These are phyloP conservation scores for Vitis vinifera DNA, from an alignment of 164 flowering plant genomes.

Conservation along the genomic window DNA sequence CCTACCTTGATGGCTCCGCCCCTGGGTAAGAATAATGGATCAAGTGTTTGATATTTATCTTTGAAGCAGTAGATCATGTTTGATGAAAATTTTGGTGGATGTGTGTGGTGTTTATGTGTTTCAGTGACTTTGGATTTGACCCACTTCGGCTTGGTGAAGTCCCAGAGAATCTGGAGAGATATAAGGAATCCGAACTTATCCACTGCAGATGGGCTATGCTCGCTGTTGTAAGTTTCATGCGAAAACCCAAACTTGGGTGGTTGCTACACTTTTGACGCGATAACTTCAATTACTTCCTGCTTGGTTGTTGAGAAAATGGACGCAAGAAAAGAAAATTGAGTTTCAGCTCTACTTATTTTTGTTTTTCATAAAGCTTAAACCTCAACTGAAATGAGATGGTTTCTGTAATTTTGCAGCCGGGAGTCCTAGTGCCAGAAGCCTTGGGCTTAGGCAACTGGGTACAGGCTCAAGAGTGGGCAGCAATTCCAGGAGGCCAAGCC, in stretches of 20 bases:
- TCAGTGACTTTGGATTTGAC: slow-evolving; percentile 98
- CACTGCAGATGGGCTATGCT: slow-evolving; percentile 99
- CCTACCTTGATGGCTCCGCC: slow-evolving; percentile 96
- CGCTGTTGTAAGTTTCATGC: slow-evolving; percentile 72
- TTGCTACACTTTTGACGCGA: too few species aligned
- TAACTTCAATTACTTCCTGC: too few species aligned
- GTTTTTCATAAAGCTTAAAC: too few species aligned
- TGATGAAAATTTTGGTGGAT: not conserved
- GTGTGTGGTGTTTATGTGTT: slow-evolving; percentile 9
- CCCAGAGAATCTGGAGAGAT: slow-evolving; percentile 93
- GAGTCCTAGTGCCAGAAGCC: slow-evolving; percentile 92
- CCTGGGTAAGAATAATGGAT: slow-evolving; percentile 64
- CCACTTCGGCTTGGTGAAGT: slow-evolving; percentile 92
- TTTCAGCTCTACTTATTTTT: too few species aligned
- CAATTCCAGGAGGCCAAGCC: slow-evolving; percentile 92
- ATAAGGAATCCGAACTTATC: slow-evolving; percentile 88
- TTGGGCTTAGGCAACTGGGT: slow-evolving; percentile 98
- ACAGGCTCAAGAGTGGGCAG: slow-evolving; percentile 98
- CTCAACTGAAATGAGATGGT: too few species aligned
- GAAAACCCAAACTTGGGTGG: too few species aligned
- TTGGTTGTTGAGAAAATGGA: too few species aligned
- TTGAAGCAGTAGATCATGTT: not conserved
- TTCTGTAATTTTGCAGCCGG: slow-evolving; percentile 62
- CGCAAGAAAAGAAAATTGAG: too few species aligned
- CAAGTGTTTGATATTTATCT: not conserved